Evolutionary conservation across 2,329 filamentous ascomycete genomes (phyloP).

Genomic region (Aspergillus brunneoviolaceus): DNA sequence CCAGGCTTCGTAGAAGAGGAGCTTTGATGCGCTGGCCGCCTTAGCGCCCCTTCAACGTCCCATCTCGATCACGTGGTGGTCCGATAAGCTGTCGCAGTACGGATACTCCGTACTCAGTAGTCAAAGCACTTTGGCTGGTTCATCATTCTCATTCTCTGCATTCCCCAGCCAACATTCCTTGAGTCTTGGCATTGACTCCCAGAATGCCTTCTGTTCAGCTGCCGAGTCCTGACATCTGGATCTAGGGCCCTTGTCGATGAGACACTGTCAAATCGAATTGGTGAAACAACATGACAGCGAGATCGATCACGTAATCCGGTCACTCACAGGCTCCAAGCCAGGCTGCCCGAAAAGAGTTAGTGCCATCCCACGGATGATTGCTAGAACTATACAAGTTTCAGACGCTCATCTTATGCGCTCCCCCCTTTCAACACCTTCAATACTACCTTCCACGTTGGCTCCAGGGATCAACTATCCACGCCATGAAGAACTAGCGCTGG

Average conservation of each 20-base stretch:
- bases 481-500: not conserved
- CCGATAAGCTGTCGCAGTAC: conserved; percentile 12
- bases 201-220: not conserved
- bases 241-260: not conserved
- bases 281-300: not conserved
- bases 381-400: not conserved
- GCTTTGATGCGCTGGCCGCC: conserved; percentile 19
- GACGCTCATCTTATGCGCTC: not conserved
- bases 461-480: not conserved
- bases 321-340: not conserved
- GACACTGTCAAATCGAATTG: not conserved
- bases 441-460: not conserved
- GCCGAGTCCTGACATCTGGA: not conserved
- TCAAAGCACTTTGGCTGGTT: not conserved
- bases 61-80: conserved; percentile 19
- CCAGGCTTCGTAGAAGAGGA: conserved; percentile 18
- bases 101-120: not conserved
- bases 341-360: not conserved
- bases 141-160: not conserved
- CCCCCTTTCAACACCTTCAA: not conserved
- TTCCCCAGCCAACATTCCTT: conserved; percentile 35
- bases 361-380: not conserved
- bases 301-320: not conserved
- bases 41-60: conserved; percentile 15
- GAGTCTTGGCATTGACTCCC: not conserved